Percentiles rank a stretch among this genome's conserved stretches.
Conservation (phyloP, 371 early-diverging fungal genomes). For the Catenaria anguillulae region DNA sequence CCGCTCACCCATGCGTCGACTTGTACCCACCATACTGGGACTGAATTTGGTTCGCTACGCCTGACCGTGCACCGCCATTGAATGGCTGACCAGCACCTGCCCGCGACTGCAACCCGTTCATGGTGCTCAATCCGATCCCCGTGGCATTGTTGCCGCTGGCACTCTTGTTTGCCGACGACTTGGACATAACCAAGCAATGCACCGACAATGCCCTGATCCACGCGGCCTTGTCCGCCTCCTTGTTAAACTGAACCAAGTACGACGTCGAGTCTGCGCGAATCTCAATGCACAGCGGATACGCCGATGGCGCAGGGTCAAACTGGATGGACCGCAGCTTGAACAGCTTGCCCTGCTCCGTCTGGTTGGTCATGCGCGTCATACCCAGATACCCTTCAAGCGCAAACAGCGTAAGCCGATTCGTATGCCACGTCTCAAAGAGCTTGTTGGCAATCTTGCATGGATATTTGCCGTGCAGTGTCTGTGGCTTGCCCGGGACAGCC, state of each 20-base stretch:
- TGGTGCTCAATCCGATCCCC: no score
- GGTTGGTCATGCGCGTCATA: background rate
- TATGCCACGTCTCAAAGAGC: constrained; percentile 2
- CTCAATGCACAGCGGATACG: background rate
- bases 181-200: background rate
- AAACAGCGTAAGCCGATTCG: background rate
- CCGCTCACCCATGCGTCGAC: no score
- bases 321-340: constrained; percentile 2
- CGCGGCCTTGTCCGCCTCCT: background rate
- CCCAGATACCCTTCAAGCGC: constrained; percentile 1
- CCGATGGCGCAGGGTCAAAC: background rate
- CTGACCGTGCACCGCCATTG: background rate
- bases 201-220: background rate
- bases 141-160: background rate
- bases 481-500: background rate
- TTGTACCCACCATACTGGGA: background rate
- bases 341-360: background rate
- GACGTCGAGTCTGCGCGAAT: constrained; percentile 1
- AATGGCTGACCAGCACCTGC: background rate
- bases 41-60: background rate
- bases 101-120: background rate
- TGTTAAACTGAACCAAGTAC: background rate
- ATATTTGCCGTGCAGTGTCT: background rate
- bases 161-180: background rate
- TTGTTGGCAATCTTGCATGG: background rate